Base-by-base conservation (phyloP, 1,284 basidiomycete species). In the Xanthoconium separans region DNA sequence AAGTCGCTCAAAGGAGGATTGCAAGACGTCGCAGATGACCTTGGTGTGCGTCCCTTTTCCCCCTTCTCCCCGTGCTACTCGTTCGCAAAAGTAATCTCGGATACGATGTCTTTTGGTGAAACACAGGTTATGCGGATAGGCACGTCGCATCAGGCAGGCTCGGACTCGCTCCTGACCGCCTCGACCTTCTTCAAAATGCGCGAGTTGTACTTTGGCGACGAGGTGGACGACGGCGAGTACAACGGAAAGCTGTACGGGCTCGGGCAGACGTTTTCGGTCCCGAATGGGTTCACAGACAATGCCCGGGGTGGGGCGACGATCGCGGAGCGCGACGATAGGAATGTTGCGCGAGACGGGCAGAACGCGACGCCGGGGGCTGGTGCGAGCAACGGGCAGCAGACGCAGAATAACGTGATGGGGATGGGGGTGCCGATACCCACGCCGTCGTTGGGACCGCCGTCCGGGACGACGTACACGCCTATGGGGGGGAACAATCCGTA, bases 181-280 rank as follows among this genome's bases (percentile, higher is more conserved):
- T 85, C 87, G 7, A 93, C 93, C 0, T 98, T 98, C 75, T 98
- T 98, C 88, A 92, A 95, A 72, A 93, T 98, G 83, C 86, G 92
- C 33, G 85, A 93, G 62, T 75, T 89, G 41, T 98, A 95, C 76
- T 98, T 98, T 75, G 83, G 89, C 58, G 90, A 93, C 67, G 76
- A 82, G 37, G 83, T 98, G 53, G 92, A 97, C 66, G 88, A 93
- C 57, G 73, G 65, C 2, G 86, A 89, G 64, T 89, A 85, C 69
- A 87, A 84, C 55, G 86, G 87, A 54, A 89, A 88, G 65, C 77
- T 91, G 4, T 90, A 87, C 64, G 88, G 89, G 2, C 80, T 91
- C 45, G 89, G 89, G 9, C 84, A 86, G 68, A 89, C 88, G 11
- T 88, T 88, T 70, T 78, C 83, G 9, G 73, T 77, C 18, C 73